These are phyloP conservation scores for Capsicum baccatum DNA, from an alignment of 257 asterid species.

Conservation along the genomic window DNA sequence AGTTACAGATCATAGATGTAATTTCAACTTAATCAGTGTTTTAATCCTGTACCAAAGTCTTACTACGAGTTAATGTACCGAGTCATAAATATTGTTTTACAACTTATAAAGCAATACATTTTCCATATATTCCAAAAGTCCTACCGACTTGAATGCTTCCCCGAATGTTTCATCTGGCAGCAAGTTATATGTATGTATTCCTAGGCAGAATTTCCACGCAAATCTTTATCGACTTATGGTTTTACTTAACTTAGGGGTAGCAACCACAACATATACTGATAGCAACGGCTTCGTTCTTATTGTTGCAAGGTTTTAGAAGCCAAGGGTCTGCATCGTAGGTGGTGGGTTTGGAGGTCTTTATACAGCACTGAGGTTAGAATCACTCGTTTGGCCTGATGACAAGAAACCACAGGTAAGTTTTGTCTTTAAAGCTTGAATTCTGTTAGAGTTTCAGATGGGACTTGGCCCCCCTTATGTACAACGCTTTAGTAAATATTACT, in stretches of 20 bases:
- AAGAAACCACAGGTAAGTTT: slow-evolving; percentile 88
- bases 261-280: background rate
- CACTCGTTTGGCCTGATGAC: slow-evolving; percentile 94
- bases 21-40: background rate
- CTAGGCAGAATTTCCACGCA: background rate
- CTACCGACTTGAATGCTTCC: slow-evolving; percentile 7
- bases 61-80: background rate
- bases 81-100: slow-evolving; percentile 5
- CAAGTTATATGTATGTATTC: slow-evolving; percentile 5
- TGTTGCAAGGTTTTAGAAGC: slow-evolving; percentile 50
- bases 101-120: background rate
- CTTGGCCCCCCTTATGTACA: background rate
- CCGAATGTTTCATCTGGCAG: background rate
- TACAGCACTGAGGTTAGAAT: slow-evolving; percentile 91
- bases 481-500: background rate
- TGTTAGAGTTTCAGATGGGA: background rate
- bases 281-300: background rate
- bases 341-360: slow-evolving; percentile 99
- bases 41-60: slow-evolving; percentile 21
- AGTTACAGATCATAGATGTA: background rate
- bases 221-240: background rate
- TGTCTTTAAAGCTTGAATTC: background rate
- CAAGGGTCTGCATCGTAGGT: slow-evolving; percentile 95
- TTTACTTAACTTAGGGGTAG: background rate
- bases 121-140: slow-evolving; percentile 15